Evolutionary conservation across 2,329 filamentous ascomycete species (phyloP).

Genomic region (Tolypocladium endophyticum): DNA sequence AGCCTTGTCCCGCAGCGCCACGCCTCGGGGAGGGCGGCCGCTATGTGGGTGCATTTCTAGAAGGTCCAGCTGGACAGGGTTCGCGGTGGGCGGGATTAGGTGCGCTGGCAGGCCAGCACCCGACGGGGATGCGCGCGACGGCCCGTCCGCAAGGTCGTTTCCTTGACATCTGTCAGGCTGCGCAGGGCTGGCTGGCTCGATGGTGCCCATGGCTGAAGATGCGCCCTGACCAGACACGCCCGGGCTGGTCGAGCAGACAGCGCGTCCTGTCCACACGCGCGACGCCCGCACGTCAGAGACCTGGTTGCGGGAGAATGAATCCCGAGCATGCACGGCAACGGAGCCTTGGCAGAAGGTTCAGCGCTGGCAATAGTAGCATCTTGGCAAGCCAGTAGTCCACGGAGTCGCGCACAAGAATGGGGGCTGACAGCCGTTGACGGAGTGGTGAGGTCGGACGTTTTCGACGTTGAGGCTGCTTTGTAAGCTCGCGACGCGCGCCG

Average conservation of each 20-base stretch:
- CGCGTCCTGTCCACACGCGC: not conserved
- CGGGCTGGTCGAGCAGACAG: not conserved
- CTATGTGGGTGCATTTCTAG: not conserved
- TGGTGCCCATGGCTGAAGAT: not conserved
- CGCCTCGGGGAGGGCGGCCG: not conserved
- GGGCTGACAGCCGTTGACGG: too few relatives aligned
- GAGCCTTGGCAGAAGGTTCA: not conserved
- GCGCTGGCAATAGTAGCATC: not conserved
- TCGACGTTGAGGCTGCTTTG: not conserved
- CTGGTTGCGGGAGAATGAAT: too few relatives aligned
- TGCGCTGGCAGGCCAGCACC: not conserved
- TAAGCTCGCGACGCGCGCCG: not conserved
- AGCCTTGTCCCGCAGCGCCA: not conserved
- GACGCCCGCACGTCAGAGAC: not conserved
- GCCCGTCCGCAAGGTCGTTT: not conserved
- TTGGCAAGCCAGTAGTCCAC: not conserved
- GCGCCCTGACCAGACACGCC: too few relatives aligned
- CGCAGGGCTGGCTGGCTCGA: too few relatives aligned
- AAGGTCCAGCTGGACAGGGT: conserved; percentile 2
- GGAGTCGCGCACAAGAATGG: too few relatives aligned
- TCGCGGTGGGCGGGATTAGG: not conserved
- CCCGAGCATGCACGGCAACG: not conserved
- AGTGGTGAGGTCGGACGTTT: too few relatives aligned
- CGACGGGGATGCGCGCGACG: not conserved
- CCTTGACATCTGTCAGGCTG: not conserved